A percentile compares a stretch with the other conserved stretches of the same genome.
These are phyloP conservation scores for Hericium coralloides DNA, from an alignment of 768 basidiomycete species.

Conservation along the genomic window DNA sequence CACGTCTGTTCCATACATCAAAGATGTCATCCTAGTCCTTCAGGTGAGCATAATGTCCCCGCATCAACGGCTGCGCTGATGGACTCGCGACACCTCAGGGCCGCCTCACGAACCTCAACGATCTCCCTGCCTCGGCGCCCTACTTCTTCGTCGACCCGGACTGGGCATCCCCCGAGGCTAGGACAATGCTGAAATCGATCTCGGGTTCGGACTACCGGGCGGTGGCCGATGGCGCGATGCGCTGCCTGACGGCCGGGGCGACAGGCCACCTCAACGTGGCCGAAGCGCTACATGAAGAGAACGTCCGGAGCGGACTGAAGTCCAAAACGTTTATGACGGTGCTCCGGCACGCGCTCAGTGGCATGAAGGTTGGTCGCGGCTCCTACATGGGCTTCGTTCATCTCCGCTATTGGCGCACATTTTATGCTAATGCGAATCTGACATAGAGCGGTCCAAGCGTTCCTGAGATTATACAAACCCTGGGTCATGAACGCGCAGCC, in stretches of 20 bases:
- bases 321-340: constrained; percentile 59
- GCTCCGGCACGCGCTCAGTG: constrained; percentile 72
- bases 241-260: constrained; percentile 19
- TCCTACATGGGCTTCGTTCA: background rate
- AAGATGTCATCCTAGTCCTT: constrained; percentile 16
- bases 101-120: constrained; percentile 59
- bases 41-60: constrained; percentile 14
- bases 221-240: constrained; percentile 25
- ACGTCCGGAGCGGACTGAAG: constrained; percentile 29
- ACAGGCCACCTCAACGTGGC: constrained; percentile 19
- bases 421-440: background rate
- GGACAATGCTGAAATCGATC: constrained; percentile 39
- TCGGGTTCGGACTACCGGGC: constrained; percentile 29
- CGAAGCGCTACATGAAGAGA: constrained; percentile 38
- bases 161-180: constrained; percentile 44
- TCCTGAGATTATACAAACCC: constrained; percentile 21
- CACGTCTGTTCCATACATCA: constrained; percentile 4
- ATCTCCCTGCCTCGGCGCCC: constrained; percentile 57
- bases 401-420: background rate
- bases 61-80: constrained; percentile 9
- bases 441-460: constrained; percentile 24
- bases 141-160: constrained; percentile 77
- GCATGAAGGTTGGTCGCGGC: constrained; percentile 51
- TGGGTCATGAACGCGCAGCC: constrained; percentile 22
- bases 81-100: constrained; percentile 32